Evolutionary conservation across 257 asterid species (phyloP), one percentile per base, ranked within the genome.

Genomic region (Vinca minor): DNA sequence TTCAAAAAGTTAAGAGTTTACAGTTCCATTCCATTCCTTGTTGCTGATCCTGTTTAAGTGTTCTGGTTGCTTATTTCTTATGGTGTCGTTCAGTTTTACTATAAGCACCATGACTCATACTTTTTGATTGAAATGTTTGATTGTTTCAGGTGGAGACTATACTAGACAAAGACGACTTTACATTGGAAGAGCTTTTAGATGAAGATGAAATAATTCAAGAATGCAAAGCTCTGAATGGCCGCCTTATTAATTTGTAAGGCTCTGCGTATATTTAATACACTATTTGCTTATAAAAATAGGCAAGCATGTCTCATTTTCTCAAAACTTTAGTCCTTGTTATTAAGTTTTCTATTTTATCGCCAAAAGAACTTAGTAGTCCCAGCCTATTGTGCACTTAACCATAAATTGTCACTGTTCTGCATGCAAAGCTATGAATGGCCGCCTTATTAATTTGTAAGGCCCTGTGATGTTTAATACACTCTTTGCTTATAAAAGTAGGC

Each of bases 121-220:
- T 3, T 49, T n/a, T 61, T 48, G 8, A 46, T 25, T n/a, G 9
- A 21, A 67, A 74, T 59, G 23, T 68, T 47, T 62, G 32, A 36
- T 17, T 41, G 65, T 78, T 66, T 81, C 83, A 91, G 98, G 95
- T 91, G 88, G 98, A 88, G 76, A 53, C 89, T 20, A 75, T 91
- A 71, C 75, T 91, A 70, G 98, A 91, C 65, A 91, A 86, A 74
- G 95, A 88, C 56, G 82, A 75, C 54, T 83, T 83, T 59, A 82
- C 95, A 6, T 60, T 88, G 76, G 92, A 84, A 72, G 98, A 91
- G 75, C 85, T 88, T 73, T 69, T 91, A 85, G 98, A 88, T 18
- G 98, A 91, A 81, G 96, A 91, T 69, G 98, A 91, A 65, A 84
- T 88, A 79, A 88, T 88, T 78, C 98, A 91, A 83, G 98, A 91